These are phyloP conservation scores for Leucaena leucocephala DNA, from an alignment of 306 rosid genomes.

Conservation along the genomic window DNA sequence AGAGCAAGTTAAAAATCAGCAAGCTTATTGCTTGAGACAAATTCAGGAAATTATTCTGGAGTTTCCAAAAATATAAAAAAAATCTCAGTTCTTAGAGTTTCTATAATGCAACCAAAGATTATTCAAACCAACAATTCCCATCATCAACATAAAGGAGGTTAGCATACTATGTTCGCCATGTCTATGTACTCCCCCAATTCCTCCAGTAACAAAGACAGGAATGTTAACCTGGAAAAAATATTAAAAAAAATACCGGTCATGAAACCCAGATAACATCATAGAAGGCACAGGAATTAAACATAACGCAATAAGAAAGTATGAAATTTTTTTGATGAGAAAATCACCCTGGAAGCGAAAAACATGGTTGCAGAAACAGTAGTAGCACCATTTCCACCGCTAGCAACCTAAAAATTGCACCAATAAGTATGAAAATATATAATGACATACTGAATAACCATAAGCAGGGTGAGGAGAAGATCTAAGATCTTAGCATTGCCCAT, in stretches of 20 bases:
- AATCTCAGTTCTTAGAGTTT: slow-evolving; percentile 24
- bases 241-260: neutral
- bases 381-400: slow-evolving; percentile 79
- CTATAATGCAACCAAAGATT: slow-evolving; percentile 14
- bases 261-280: slow-evolving; percentile 26
- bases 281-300: neutral
- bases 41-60: slow-evolving; percentile 16
- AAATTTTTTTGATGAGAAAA: slow-evolving; percentile 12
- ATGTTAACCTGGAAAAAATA: slow-evolving; percentile 65
- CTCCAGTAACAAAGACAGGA: slow-evolving; percentile 88
- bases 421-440: slow-evolving; percentile 23
- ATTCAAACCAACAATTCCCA: slow-evolving; percentile 22
- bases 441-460: slow-evolving; percentile 18
- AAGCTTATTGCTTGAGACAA: slow-evolving; percentile 19
- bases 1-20: slow-evolving; percentile 33
- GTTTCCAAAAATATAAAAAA: slow-evolving; percentile 2
- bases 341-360: slow-evolving; percentile 83
- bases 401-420: slow-evolving; percentile 58
- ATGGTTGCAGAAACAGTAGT: slow-evolving; percentile 94
- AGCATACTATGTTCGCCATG: slow-evolving; percentile 81
- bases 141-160: slow-evolving; percentile 30
- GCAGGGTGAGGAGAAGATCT: neutral
- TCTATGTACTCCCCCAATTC: slow-evolving; percentile 95
- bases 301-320: slow-evolving; percentile 23
- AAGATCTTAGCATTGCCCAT: neutral